Conservation (phyloP, 1,284 basidiomycete species). For the Pseudozyma sp. region DNA sequence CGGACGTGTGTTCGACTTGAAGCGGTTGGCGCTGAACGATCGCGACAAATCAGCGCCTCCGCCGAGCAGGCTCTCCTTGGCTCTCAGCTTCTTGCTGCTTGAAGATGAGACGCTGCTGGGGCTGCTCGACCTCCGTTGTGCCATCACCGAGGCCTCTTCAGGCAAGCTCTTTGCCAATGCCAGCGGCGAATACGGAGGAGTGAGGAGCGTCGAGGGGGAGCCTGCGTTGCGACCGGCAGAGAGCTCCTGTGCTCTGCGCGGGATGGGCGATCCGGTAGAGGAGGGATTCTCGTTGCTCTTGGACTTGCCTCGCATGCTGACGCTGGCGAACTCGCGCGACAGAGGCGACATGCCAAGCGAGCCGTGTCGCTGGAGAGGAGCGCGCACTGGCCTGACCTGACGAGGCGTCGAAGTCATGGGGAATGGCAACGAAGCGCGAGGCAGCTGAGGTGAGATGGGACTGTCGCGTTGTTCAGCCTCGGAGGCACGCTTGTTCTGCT, state of each 20-base stretch:
- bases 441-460: constrained; percentile 25
- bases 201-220: constrained; percentile 48
- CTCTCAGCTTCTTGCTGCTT: constrained; percentile 42
- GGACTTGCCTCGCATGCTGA: constrained; percentile 51
- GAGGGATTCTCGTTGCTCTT: constrained; percentile 44
- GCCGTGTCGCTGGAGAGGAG: constrained; percentile 46
- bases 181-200: constrained; percentile 56
- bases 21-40: constrained; percentile 50
- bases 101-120: constrained; percentile 43
- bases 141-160: constrained; percentile 25
- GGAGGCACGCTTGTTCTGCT: constrained; percentile 30
- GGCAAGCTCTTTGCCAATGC: constrained; percentile 36
- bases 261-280: constrained; percentile 31
- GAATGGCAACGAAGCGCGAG: constrained; percentile 19
- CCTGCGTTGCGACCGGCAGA: constrained; percentile 21
- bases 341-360: constrained; percentile 58
- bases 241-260: constrained; percentile 35
- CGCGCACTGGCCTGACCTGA: constrained; percentile 25
- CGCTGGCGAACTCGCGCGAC: constrained; percentile 50
- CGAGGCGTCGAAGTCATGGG: constrained; percentile 29
- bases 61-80: constrained; percentile 48
- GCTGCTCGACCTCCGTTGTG: constrained; percentile 38
- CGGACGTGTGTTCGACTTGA: constrained; percentile 36
- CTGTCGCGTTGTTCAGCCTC: constrained; percentile 11
- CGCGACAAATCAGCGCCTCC: constrained; percentile 40